These are phyloP conservation scores for Spinellus fusiger DNA, from an alignment of 192 early-diverging fungal species.

Conservation along the genomic window DNA sequence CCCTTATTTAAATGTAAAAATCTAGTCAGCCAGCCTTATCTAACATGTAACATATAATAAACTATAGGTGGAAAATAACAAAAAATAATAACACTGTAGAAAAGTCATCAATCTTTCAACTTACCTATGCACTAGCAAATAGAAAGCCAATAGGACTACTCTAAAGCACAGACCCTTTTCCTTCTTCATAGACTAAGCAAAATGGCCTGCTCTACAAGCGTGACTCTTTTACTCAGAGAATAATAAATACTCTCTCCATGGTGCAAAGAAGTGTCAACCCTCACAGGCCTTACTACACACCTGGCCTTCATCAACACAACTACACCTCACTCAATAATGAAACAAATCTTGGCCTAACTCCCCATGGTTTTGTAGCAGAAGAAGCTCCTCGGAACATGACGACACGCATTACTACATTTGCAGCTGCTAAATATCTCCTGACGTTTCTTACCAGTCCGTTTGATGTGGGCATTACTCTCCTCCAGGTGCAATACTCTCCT, in stretches of 20 bases:
- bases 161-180: too few relatives aligned
- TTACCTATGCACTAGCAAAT: too few relatives aligned
- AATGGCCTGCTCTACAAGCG: too few relatives aligned
- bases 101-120: too few relatives aligned
- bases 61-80: too few relatives aligned
- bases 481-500: conserved; percentile 58
- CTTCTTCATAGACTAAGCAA: too few relatives aligned
- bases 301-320: conserved; percentile 22
- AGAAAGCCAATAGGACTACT: too few relatives aligned
- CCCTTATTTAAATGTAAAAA: too few relatives aligned
- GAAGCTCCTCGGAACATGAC: conserved; percentile 12
- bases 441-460: conserved; percentile 52
- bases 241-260: not conserved
- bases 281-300: conserved; percentile 26
- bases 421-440: conserved; percentile 47
- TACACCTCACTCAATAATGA: conserved; percentile 29
- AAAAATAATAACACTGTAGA: too few relatives aligned
- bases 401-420: conserved; percentile 38
- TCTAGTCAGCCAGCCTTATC: too few relatives aligned
- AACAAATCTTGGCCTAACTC: conserved; percentile 1
- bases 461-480: conserved; percentile 53
- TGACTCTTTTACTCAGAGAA: too few relatives aligned
- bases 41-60: too few relatives aligned
- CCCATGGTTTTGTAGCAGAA: not conserved
- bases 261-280: conserved; percentile 11